These are phyloP conservation scores for Cruciata laevipes DNA, from an alignment of 257 asterid genomes.

Conservation along the genomic window DNA sequence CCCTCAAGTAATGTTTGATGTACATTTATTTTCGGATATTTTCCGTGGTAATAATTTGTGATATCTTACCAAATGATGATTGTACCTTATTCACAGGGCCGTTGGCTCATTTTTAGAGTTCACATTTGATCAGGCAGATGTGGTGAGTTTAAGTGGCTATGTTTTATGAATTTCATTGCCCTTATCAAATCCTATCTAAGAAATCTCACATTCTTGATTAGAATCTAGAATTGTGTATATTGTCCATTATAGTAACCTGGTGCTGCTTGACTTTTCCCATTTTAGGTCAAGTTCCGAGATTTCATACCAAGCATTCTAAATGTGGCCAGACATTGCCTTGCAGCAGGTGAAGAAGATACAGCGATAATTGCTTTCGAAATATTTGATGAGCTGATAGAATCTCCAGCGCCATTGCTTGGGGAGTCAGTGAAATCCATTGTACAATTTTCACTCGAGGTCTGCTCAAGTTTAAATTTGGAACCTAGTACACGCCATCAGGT, in stretches of 20 bases:
- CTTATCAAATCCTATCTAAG: not conserved
- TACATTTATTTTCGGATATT: slow-evolving; percentile 4
- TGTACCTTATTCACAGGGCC: slow-evolving; percentile 65
- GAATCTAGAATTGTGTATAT: not conserved
- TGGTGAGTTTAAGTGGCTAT: slow-evolving; percentile 44
- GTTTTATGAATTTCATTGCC: not conserved
- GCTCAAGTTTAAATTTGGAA: slow-evolving; percentile 74
- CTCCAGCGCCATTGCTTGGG: slow-evolving; percentile 98
- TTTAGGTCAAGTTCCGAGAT: slow-evolving; percentile 84
- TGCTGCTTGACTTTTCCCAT: slow-evolving; percentile 9
- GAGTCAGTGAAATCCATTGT: slow-evolving; percentile 92
- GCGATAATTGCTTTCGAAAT: slow-evolving; percentile 95
- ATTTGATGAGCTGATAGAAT: slow-evolving; percentile 97
- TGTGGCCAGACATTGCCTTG: slow-evolving; percentile 93
- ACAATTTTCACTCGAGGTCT: slow-evolving; percentile 95
- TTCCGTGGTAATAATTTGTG: slow-evolving; percentile 3
- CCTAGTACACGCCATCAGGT: slow-evolving; percentile 96
- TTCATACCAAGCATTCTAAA: slow-evolving; percentile 94
- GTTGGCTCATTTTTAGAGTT: slow-evolving; percentile 97
- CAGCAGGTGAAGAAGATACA: slow-evolving; percentile 95
- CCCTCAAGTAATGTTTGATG: slow-evolving; percentile 73
- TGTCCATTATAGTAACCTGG: not conserved
- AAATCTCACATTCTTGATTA: not conserved
- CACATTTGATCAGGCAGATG: slow-evolving; percentile 83
- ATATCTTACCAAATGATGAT: slow-evolving; percentile 2